Base-by-base conservation (phyloP, 306 rosid genomes). In the Erythrophleum fordii region DNA sequence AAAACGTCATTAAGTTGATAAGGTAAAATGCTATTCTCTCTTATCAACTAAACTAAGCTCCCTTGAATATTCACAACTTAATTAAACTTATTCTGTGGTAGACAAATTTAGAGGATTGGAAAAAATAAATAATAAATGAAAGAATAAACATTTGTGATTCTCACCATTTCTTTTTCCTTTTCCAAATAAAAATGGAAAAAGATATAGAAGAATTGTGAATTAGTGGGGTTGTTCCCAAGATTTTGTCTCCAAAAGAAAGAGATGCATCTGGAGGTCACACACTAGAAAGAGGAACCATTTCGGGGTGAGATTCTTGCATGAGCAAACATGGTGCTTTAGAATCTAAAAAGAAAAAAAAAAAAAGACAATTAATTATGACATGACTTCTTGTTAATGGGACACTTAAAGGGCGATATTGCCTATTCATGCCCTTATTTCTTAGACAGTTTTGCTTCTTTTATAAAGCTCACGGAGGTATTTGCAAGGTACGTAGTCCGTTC, bases 401-500 rank as follows among this genome's bases (percentile, higher is more conserved):
- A 2, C 55, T 68, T 68, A 37, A 37, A 42, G 55, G 35, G 4
- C 20, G 31, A 68, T 44, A n/a, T n/a, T n/a, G n/a, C n/a, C n/a
- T n/a, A n/a, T n/a, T n/a, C n/a, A n/a, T n/a, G n/a, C n/a, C n/a
- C n/a, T n/a, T n/a, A n/a, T 44, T 13, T 44, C 39, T 2, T 5
- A 68, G 73, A 5, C 55, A 1, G 11, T 42, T 22, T 42, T 41
- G 4, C 22, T 22, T 42, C 18, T 56, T 25, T 20, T 56, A 2
- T 22, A 56, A 56, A 23, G 31, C 31, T 56, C 23, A 22, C n/a
- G 9, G 31, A 16, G n/a, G 37, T 39, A 41, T 68, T 11, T 68
- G 11, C 37, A 25, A 22, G 9, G 34, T 67, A 67, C 73, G 55
- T 69, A 69, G 37, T 69, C 73, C 73, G 23, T 69, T 69, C 73